Percentiles rank a stretch among this genome's conserved stretches.
Conservation (phyloP, 441 rosid species). For the Populus trichocarpa region DNA sequence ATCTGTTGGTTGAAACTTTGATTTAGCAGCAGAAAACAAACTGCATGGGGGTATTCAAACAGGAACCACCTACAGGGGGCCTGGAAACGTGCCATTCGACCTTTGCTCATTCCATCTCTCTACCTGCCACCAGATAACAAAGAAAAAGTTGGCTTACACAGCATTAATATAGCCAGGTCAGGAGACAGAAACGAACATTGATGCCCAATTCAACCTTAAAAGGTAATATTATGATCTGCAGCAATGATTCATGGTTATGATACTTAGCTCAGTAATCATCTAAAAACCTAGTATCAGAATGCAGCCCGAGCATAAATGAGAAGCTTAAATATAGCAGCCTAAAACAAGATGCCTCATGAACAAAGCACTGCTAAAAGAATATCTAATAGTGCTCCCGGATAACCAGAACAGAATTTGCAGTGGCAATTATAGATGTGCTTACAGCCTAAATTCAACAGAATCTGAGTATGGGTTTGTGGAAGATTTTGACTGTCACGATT, state of each 20-base stretch:
- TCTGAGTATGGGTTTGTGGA: neutral
- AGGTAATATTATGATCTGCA: neutral
- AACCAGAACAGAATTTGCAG: neutral
- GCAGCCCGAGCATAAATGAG: neutral
- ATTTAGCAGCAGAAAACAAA: constrained; percentile 19
- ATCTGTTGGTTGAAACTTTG: constrained; percentile 14
- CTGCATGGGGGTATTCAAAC: constrained; percentile 12
- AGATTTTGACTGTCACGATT: neutral
- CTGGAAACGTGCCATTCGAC: constrained; percentile 96
- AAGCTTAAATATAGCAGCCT: neutral
- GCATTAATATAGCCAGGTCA: neutral
- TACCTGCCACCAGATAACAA: constrained; percentile 35
- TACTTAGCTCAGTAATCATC: neutral
- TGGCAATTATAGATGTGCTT: neutral
- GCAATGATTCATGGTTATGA: neutral
- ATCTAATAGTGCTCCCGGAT: neutral
- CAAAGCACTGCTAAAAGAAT: neutral
- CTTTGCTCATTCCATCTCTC: constrained; percentile 96
- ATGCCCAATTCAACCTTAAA: neutral
- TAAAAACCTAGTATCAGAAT: neutral
- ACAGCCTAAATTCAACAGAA: neutral
- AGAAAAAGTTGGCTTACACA: constrained; percentile 1
- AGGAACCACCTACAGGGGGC: constrained; percentile 61
- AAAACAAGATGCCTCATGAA: neutral
- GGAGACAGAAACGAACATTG: neutral